Conservation (phyloP, 345 rosid species). For the Euclidium syriacum region DNA sequence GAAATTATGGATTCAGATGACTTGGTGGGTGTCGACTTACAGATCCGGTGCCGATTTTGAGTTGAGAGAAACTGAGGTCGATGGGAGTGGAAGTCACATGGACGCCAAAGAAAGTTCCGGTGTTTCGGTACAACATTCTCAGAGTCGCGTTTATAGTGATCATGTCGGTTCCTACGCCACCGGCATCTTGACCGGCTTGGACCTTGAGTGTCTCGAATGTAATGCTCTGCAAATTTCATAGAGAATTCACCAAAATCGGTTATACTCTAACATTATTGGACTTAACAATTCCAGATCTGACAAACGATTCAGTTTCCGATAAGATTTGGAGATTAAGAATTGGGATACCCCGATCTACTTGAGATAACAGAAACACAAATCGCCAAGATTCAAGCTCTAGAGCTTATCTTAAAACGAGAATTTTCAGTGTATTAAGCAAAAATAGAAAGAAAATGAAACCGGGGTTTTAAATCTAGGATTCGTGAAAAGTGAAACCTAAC, state of each 20-base stretch:
- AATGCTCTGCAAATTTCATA: conserved; percentile 47
- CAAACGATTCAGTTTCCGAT: neutral
- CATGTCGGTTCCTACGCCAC: conserved; percentile 92
- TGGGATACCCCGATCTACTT: too few relatives aligned
- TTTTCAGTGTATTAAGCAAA: too few relatives aligned
- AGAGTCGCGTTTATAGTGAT: conserved; percentile 73
- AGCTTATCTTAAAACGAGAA: too few relatives aligned
- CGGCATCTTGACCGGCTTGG: conserved; percentile 90
- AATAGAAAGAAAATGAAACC: too few relatives aligned
- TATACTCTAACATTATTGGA: neutral
- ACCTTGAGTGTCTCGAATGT: conserved; percentile 64
- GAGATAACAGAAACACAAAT: too few relatives aligned
- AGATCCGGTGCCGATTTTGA: conserved; percentile 69
- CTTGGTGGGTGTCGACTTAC: conserved; percentile 37
- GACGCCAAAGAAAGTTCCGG: conserved; percentile 91
- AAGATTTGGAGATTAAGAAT: neutral
- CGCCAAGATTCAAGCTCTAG: too few relatives aligned
- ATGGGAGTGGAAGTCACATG: conserved; percentile 75
- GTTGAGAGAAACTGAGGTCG: conserved; percentile 60
- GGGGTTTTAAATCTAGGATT: neutral
- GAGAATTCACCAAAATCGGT: neutral
- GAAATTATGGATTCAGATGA: neutral
- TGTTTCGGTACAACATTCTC: conserved; percentile 70
- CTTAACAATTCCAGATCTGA: neutral
- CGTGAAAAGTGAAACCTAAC: conserved; percentile 25